Conservation (phyloP, 768 basidiomycete species). For the Suillus variegatus region DNA sequence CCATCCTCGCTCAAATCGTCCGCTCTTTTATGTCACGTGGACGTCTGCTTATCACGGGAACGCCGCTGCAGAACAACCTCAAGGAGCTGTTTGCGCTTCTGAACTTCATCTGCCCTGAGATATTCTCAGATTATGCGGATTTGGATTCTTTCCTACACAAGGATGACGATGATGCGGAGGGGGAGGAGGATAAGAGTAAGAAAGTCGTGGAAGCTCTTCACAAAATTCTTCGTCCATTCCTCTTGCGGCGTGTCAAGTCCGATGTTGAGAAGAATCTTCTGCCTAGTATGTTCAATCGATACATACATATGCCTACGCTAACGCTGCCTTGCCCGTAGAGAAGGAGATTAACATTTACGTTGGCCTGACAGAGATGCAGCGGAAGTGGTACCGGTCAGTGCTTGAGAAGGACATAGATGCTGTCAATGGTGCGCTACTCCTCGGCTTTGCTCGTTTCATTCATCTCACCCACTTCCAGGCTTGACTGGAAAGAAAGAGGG, state of each 20-base stretch:
- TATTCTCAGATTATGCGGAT: constrained; percentile 89
- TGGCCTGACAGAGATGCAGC: constrained; percentile 95
- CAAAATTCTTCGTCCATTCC: constrained; percentile 94
- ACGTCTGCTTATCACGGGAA: constrained; percentile 92
- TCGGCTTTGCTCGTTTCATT: neutral
- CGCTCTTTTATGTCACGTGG: constrained; percentile 87
- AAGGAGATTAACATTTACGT: constrained; percentile 99
- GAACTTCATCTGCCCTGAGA: constrained; percentile 97
- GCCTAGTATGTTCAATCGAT: constrained; percentile 55
- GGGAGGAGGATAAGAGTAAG: constrained; percentile 83
- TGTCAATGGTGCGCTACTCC: constrained; percentile 72
- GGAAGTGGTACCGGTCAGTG: constrained; percentile 96
- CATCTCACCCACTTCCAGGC: constrained; percentile 42
- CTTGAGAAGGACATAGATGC: constrained; percentile 99
- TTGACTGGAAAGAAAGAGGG: constrained; percentile 97
- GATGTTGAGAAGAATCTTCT: constrained; percentile 96
- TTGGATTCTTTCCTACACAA: constrained; percentile 94
- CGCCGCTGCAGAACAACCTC: constrained; percentile 94
- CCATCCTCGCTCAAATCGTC: constrained; percentile 92
- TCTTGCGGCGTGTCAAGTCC: constrained; percentile 90
- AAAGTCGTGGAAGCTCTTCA: constrained; percentile 96
- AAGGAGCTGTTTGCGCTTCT: constrained; percentile 92
- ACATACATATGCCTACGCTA: neutral
- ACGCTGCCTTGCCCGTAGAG: constrained; percentile 46
- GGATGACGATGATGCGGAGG: constrained; percentile 66